Conservation (phyloP, 2,329 filamentous ascomycete species). For the Fragosphaeria purpurea region DNA sequence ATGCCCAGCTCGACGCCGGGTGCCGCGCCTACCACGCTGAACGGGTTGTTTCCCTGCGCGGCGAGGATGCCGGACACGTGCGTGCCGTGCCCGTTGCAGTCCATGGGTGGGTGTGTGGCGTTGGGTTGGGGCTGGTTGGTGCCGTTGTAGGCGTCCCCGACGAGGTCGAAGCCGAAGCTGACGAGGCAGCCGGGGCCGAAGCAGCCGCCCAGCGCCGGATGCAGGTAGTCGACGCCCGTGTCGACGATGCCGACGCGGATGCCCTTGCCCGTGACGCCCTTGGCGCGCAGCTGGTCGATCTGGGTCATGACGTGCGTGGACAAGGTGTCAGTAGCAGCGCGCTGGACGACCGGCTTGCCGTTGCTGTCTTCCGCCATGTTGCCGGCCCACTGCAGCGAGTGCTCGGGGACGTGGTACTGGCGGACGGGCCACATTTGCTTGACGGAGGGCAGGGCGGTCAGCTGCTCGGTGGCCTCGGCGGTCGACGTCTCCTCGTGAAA, state of each 20-base stretch:
- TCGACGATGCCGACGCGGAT: constrained; percentile 45
- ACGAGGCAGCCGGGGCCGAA: constrained; percentile 13
- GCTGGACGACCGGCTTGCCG: constrained; percentile 20
- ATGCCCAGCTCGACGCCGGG: constrained; percentile 45
- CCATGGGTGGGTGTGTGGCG: constrained; percentile 35
- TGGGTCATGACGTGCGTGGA: constrained; percentile 47
- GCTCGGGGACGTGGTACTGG: constrained; percentile 32
- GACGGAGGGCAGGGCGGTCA: constrained; percentile 33
- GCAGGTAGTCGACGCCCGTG: constrained; percentile 24
- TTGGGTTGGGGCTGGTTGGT: constrained; percentile 32
- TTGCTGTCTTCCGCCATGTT: constrained; percentile 14
- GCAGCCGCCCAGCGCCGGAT: constrained; percentile 25
- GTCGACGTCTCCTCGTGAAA: constrained; percentile 37
- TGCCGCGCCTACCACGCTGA: constrained; percentile 46
- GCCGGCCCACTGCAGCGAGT: constrained; percentile 35
- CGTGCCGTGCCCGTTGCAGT: constrained; percentile 46
- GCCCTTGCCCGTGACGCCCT: constrained; percentile 39
- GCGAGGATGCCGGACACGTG: constrained; percentile 55
- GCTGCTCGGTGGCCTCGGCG: constrained; percentile 29
- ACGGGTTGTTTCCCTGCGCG: constrained; percentile 40
- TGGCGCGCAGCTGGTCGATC: constrained; percentile 40
- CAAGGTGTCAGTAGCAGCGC: constrained; percentile 28
- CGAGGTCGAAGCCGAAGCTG: constrained; percentile 12
- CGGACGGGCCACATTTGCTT: constrained; percentile 40
- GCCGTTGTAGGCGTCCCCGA: constrained; percentile 25